Percentiles rank a stretch among this genome's conserved stretches.
These are phyloP conservation scores for Escovopsis sp. DNA, from an alignment of 2,329 filamentous ascomycete species.

Conservation along the genomic window DNA sequence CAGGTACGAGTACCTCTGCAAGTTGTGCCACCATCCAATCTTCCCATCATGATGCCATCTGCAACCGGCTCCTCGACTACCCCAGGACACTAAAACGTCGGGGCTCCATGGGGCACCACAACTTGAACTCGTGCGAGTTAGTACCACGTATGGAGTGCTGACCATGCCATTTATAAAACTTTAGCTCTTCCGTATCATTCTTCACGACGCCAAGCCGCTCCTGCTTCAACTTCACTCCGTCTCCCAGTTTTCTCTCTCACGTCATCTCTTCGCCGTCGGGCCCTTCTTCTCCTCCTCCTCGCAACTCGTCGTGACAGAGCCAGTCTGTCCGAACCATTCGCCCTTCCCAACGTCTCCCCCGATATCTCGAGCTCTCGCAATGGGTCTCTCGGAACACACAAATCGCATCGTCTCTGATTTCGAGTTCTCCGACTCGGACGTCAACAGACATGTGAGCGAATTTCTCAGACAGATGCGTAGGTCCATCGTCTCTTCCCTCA, in stretches of 20 bases:
- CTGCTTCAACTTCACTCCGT: conserved; percentile 11
- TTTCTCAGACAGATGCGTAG: conserved; percentile 74
- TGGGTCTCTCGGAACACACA: conserved; percentile 55
- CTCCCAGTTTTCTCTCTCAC: conserved; percentile 9
- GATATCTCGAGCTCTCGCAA: conserved; percentile 40
- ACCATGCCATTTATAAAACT: conserved; percentile 6
- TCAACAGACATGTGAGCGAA: conserved; percentile 69
- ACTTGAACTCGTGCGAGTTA: neutral
- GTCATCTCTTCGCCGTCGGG: conserved; percentile 17
- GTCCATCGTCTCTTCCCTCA: conserved; percentile 9
- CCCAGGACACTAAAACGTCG: too few species aligned
- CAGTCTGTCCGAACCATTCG: conserved; percentile 39
- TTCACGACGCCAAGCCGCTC: conserved; percentile 34
- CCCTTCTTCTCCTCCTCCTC: conserved; percentile 15
- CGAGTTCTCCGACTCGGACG: conserved; percentile 63
- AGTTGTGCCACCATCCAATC: too few species aligned
- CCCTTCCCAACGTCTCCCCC: conserved; percentile 41
- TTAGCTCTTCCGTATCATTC: conserved; percentile 38
- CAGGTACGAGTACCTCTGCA: too few species aligned
- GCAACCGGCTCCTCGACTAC: too few species aligned
- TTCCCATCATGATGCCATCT: too few species aligned
- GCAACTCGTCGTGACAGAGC: conserved; percentile 23
- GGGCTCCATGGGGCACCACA: conserved; percentile 1
- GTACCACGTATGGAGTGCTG: neutral
- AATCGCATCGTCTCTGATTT: conserved; percentile 72